Conservation (phyloP, 345 rosid species). For the Pugionium dolabratum region DNA sequence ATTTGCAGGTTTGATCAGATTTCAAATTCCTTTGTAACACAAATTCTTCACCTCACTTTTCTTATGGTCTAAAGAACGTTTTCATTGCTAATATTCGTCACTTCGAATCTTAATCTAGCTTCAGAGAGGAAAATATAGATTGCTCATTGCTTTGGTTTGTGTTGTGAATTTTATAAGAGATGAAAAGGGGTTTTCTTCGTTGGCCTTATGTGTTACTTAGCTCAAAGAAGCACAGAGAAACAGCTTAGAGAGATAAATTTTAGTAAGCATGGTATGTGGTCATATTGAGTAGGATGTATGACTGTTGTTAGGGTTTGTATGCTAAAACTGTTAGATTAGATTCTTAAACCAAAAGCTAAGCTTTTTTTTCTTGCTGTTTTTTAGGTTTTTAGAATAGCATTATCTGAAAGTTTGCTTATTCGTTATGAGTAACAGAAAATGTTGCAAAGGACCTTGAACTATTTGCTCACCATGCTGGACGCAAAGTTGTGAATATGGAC, state of each 20-base stretch:
- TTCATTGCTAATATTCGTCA: neutral
- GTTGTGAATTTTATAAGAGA: neutral
- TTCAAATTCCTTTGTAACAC: neutral
- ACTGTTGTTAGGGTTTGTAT: constrained; percentile 1
- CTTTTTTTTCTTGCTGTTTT: neutral
- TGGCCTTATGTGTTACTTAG: neutral
- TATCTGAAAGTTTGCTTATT: constrained; percentile 14
- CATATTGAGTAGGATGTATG: neutral
- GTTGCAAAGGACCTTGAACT: constrained; percentile 77
- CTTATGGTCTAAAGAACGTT: neutral
- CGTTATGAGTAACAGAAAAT: constrained; percentile 52
- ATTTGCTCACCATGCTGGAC: constrained; percentile 90
- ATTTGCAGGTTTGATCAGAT: constrained; percentile 58
- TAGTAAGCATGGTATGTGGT: neutral
- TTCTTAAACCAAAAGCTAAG: neutral
- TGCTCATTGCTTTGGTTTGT: neutral
- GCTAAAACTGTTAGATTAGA: constrained; percentile 23
- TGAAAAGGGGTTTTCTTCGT: neutral
- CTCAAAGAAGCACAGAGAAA: neutral
- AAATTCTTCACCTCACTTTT: neutral
- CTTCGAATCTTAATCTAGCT: constrained; percentile 6
- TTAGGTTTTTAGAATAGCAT: neutral
- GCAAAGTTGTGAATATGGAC: constrained; percentile 78
- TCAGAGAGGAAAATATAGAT: constrained; percentile 1
- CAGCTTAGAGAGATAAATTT: neutral